Evolutionary conservation across 2,329 filamentous ascomycete species (phyloP), one percentile per base, ranked within the genome.

Genomic region (Triangularia setosa): DNA sequence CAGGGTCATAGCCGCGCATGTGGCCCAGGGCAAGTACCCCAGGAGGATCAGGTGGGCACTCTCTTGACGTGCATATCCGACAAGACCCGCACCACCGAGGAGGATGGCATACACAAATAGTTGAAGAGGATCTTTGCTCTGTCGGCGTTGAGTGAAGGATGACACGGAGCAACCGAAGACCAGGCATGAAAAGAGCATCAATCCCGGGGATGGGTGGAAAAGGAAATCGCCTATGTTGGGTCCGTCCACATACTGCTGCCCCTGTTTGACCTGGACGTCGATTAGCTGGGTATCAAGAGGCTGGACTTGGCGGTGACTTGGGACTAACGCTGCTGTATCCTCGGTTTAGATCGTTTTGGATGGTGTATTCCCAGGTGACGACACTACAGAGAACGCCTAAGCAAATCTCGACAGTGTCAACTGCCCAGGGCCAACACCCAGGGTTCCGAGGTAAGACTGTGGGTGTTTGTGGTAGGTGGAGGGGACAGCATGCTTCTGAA

Each of bases 161-260:
- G 76, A 77, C 8, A 77, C 72, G 5, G 73, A 73, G 52, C 71
- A 76, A 6, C 77, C 77, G 21, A 78, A 72, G 2, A 75, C 63
- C 16, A 78, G 59, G 63, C 74, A 77, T 11, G 74, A 74, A 23
- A 61, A 66, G 14, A 78, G 71, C 71, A 77, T 74, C 25, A 75
- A 53, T 16, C 66, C 67, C 8, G 76, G 72, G n/a, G 75, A 72
- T 12, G 75, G 75, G 30, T 73, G 70, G 28, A 74, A 65, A 27
- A 73, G 54, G 55, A 72, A 67, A 12, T 27, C 54, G 60, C 67
- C 18, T 21, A n/a, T 5, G 14, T 44, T 55, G 23, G 25, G 21
- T 30, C 48, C 21, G 12, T 33, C 30, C 11, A 12, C 52, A 48
- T 25, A 53, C 18, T 60, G 54, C 11, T 64, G 58, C 23, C 25